These are phyloP conservation scores for Erigeron canadensis DNA, from an alignment of 129 eudicot species.

Conservation along the genomic window DNA sequence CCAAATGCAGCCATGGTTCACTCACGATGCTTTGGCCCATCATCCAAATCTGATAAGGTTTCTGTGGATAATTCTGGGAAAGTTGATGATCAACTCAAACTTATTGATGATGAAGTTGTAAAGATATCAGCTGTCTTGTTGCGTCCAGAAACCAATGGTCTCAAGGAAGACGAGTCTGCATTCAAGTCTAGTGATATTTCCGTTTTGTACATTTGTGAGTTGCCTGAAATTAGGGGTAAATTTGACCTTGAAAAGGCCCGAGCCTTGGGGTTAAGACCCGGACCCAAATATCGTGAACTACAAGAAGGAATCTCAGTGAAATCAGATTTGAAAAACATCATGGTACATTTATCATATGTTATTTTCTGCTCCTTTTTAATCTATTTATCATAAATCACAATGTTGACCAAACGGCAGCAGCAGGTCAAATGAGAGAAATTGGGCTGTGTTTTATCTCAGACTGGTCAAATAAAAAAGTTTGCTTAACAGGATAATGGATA, in stretches of 20 bases:
- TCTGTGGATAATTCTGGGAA: conserved; percentile 29
- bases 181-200: conserved; percentile 74
- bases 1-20: conserved; percentile 98
- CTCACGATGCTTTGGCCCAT: conserved; percentile 70
- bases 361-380: background rate
- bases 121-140: conserved; percentile 80
- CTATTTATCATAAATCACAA: background rate
- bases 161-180: conserved; percentile 22
- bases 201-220: conserved; percentile 77
- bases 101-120: conserved; percentile 80
- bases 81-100: conserved; percentile 51
- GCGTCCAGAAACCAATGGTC: conserved; percentile 32
- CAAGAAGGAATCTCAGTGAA: conserved; percentile 75
- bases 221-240: conserved; percentile 83
- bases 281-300: conserved; percentile 82
- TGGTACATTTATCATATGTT: conserved; percentile 39
- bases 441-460: background rate
- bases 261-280: conserved; percentile 80
- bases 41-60: conserved; percentile 34
- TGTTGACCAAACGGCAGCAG: background rate
- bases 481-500: background rate
- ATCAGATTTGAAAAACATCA: conserved; percentile 59
- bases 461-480: background rate
- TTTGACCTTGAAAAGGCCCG: conserved; percentile 81
- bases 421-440: background rate